Percentiles rank a stretch among this genome's conserved stretches.
Evolutionary conservation across 164 flowering plant species (phyloP).

Genomic region (Paratinospora sagittata): DNA sequence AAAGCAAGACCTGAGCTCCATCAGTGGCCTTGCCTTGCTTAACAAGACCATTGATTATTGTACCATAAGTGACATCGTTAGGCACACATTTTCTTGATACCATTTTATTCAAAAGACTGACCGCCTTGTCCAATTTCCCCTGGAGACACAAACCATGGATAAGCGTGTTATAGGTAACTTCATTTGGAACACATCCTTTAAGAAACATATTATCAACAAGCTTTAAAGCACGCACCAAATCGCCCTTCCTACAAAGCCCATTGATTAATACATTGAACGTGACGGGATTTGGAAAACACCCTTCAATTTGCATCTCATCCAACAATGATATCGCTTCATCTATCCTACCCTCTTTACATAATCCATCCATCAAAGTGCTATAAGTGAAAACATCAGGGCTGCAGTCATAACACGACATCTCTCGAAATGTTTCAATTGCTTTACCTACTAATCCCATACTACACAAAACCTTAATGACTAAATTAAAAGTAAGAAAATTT

Average conservation of each 20-base stretch:
- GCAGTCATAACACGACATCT: constrained; percentile 49
- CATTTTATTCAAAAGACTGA: constrained; percentile 59
- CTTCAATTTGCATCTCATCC: constrained; percentile 95
- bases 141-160: constrained; percentile 69
- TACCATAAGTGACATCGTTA: constrained; percentile 69
- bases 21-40: constrained; percentile 60
- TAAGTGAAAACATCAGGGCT: constrained; percentile 73
- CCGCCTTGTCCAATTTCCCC: constrained; percentile 75
- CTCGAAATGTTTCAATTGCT: constrained; percentile 62
- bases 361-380: constrained; percentile 83
- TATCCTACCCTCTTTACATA: constrained; percentile 66
- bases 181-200: constrained; percentile 82
- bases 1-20: constrained; percentile 35
- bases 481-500: constrained; percentile 63
- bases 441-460: constrained; percentile 50
- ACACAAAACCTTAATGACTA: constrained; percentile 68
- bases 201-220: constrained; percentile 80
- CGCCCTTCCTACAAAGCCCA: constrained; percentile 73
- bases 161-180: constrained; percentile 72
- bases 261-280: constrained; percentile 66
- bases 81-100: constrained; percentile 55
- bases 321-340: constrained; percentile 76
- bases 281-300: constrained; percentile 55
- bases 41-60: constrained; percentile 72
- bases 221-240: constrained; percentile 60